A percentile compares a stretch with the other conserved stretches of the same genome.
Evolutionary conservation across 148 eudicot species (phyloP).

Genomic region (Bassia scoparia): DNA sequence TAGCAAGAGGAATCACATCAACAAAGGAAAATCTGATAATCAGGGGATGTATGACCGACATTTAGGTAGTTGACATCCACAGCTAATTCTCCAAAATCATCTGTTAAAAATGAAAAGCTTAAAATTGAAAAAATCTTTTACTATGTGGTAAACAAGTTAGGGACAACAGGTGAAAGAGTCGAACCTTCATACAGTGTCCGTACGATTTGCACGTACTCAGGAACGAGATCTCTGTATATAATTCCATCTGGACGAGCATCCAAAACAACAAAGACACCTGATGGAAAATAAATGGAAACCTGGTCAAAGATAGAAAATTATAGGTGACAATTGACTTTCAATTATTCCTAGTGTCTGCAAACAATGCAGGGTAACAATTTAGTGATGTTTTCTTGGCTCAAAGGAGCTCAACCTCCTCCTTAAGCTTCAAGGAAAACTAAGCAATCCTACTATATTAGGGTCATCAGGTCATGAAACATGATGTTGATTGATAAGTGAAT

Average conservation of each 20-base stretch:
- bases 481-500: conserved; percentile 4
- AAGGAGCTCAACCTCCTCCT: not conserved
- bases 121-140: not conserved
- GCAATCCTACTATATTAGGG: not conserved
- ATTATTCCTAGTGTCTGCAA: not conserved
- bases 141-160: not conserved
- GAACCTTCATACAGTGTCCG: conserved; percentile 96
- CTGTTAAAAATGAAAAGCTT: conserved; percentile 29
- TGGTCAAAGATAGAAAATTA: not conserved
- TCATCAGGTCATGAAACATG: not conserved
- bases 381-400: no score
- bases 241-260: conserved; percentile 91
- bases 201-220: conserved; percentile 65
- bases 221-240: conserved; percentile 83
- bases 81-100: conserved; percentile 69
- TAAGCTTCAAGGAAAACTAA: not conserved
- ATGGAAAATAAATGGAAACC: conserved; percentile 19
- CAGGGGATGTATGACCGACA: conserved; percentile 43
- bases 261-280: conserved; percentile 87
- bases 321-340: not conserved
- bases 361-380: not conserved
- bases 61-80: conserved; percentile 90
- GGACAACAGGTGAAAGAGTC: conserved; percentile 12
- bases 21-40: conserved; percentile 79
- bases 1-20: conserved; percentile 19